phyloP scores from a whole-genome alignment of 176 grass and related monocot genomes.

The Guadua angustifolia region DNA sequence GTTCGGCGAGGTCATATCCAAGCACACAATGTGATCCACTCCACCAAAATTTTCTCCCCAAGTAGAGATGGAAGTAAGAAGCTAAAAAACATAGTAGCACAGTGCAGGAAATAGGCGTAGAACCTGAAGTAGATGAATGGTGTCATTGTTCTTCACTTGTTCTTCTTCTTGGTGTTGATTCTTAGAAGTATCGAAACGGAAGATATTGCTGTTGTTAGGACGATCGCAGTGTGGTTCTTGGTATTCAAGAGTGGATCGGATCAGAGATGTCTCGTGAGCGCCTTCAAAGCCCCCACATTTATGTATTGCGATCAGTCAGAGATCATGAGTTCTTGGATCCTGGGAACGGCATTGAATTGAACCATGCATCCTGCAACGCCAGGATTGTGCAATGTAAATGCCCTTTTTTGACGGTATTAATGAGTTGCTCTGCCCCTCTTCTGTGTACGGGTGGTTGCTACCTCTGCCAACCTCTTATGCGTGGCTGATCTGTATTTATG shows the following conservation, averaged over 20 bases:
- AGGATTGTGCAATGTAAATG: conserved; percentile 50
- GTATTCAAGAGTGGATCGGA: conserved; percentile 25
- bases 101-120: conserved; percentile 60
- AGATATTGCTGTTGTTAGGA: conserved; percentile 28
- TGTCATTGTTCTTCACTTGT: conserved; percentile 32
- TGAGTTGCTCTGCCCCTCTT: not conserved
- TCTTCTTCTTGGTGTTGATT: not conserved
- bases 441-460: not conserved
- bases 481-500: conserved; percentile 31
- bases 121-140: conserved; percentile 25
- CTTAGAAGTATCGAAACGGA: conserved; percentile 35
- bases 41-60: conserved; percentile 21
- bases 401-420: conserved; percentile 35
- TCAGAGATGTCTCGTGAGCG: conserved; percentile 53
- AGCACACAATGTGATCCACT: conserved; percentile 69
- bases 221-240: conserved; percentile 13
- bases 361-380: conserved; percentile 36
- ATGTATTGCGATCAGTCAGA: conserved; percentile 24
- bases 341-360: conserved; percentile 53
- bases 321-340: conserved; percentile 44
- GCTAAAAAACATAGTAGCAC: conserved; percentile 53
- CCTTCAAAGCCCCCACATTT: conserved; percentile 37
- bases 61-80: conserved; percentile 39
- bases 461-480: not conserved
- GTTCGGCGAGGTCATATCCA: conserved; percentile 97